These are phyloP conservation scores for Aspergillus ostianus DNA, from an alignment of 495 filamentous ascomycete genomes.

Conservation along the genomic window DNA sequence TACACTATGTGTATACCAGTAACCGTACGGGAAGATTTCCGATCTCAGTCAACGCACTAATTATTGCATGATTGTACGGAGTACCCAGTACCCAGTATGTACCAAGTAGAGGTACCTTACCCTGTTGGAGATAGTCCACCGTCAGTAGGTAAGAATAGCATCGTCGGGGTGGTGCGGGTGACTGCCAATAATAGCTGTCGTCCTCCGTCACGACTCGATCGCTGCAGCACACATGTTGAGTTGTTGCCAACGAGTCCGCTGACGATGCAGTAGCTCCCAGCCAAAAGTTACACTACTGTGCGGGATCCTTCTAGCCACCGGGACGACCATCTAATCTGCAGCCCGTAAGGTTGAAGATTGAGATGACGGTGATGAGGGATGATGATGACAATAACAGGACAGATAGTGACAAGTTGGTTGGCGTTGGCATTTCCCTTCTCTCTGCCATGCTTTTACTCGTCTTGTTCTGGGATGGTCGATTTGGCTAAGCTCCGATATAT, in stretches of 20 bases:
- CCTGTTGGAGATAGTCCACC: too few relatives aligned
- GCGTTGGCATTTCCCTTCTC: not conserved
- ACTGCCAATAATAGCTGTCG: slow-evolving; percentile 15
- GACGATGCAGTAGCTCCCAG: slow-evolving; percentile 21
- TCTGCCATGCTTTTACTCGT: not conserved
- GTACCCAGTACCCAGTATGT: too few relatives aligned
- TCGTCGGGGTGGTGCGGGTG: not conserved
- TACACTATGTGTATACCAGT: too few relatives aligned
- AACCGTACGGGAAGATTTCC: too few relatives aligned
- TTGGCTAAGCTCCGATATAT: too few relatives aligned
- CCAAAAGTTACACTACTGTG: slow-evolving; percentile 15
- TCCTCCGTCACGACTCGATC: slow-evolving; percentile 17
- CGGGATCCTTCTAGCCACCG: slow-evolving; percentile 3
- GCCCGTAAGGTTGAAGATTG: slow-evolving; percentile 1
- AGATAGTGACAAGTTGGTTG: not conserved
- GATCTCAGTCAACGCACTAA: too few relatives aligned
- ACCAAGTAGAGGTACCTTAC: too few relatives aligned
- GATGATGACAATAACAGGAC: not conserved
- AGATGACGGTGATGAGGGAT: not conserved
- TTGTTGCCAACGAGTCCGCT: slow-evolving; percentile 26
- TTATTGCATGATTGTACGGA: too few relatives aligned
- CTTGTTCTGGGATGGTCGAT: too few relatives aligned
- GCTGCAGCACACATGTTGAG: slow-evolving; percentile 25
- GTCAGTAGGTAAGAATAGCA: too few relatives aligned
- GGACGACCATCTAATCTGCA: slow-evolving; percentile 3